phyloP scores from a whole-genome alignment of 78 protist genomes.

The Polysphondylium violaceum region DNA sequence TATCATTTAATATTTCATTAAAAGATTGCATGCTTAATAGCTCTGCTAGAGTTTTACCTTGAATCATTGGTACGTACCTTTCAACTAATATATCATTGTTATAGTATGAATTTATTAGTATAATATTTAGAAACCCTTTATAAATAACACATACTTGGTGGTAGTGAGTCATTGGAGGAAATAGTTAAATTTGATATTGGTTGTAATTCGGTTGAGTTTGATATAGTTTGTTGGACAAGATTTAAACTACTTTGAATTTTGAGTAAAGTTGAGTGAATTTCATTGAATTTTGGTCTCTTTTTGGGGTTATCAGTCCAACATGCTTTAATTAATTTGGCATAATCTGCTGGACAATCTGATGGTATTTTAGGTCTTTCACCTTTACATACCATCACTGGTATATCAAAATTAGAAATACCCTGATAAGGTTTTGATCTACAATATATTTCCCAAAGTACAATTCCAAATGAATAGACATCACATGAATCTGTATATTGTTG shows the following conservation, averaged over 20 bases:
- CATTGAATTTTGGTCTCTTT: constrained; percentile 77
- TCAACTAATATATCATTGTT: not conserved
- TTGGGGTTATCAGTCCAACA: constrained; percentile 80
- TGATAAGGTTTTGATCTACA: constrained; percentile 59
- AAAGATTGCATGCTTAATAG: constrained; percentile 35
- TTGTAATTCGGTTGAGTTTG: no score
- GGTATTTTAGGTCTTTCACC: constrained; percentile 77
- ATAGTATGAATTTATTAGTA: no score
- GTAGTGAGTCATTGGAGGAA: no score
- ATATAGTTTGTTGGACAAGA: no score
- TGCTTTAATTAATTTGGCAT: constrained; percentile 38
- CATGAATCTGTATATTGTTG: constrained; percentile 65
- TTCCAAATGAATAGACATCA: constrained; percentile 80
- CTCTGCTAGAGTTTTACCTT: constrained; percentile 57
- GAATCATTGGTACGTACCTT: constrained; percentile 47
- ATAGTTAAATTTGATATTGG: no score
- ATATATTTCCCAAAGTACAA: constrained; percentile 52
- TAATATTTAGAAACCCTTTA: no score
- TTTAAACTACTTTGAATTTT: no score
- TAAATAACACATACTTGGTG: no score
- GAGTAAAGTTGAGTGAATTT: not conserved
- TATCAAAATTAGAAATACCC: constrained; percentile 37
- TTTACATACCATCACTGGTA: constrained; percentile 65
- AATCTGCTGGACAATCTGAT: constrained; percentile 51
- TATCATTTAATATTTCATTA: constrained; percentile 52